Evolutionary conservation across 1,284 basidiomycete species (phyloP), one percentile per base, ranked within the genome.

Genomic region (Tremellales sp.): DNA sequence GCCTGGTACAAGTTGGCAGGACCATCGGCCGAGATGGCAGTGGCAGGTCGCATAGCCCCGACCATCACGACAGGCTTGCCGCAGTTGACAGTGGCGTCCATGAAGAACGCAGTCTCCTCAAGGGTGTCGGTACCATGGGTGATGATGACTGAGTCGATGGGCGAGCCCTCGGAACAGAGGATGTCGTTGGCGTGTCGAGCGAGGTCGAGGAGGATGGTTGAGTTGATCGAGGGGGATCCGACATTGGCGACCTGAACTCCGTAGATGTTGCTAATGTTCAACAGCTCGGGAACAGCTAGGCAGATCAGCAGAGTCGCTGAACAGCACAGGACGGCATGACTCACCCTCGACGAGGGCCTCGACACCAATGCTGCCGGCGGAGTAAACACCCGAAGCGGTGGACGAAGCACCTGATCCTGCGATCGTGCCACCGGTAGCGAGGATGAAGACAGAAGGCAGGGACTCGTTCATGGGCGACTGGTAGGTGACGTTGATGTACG

Each of bases 1-100:
- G 67, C 66, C 39, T 65, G 55, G 22, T 65, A 52, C n/a, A 72
- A 48, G 52, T 70, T 72, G 19, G 58, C 60, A 4, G 65, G 66
- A 7, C 68, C 67, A 45, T 67, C 62, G 25, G 56, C 56, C 7
- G 62, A 65, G 33, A 65, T 57, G 33, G 65, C 62, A 1, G 68
- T 65, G 1, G 61, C 48, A 3, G 68, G 70, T n/a, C 70, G 52
- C 70, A 73, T 73, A 1, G 70, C 62, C 3, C 68, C 72, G 19
- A 69, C 68, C 1, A 68, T 51, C 11, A 73, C 65, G 29, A 72
- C 61, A 0, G 71, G 67, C 53, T 67, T 62, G 41, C 55, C 52
- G 51, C 53, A 53, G 40, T 54, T 52, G 43, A 53, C 26, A 21
- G 56, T 52, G 40, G 54, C 43, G 42, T 53, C 52, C 8, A 53